Evolutionary conservation across 1,139 yeast species (phyloP).

Genomic region (Blastobotrys arbuscula): DNA sequence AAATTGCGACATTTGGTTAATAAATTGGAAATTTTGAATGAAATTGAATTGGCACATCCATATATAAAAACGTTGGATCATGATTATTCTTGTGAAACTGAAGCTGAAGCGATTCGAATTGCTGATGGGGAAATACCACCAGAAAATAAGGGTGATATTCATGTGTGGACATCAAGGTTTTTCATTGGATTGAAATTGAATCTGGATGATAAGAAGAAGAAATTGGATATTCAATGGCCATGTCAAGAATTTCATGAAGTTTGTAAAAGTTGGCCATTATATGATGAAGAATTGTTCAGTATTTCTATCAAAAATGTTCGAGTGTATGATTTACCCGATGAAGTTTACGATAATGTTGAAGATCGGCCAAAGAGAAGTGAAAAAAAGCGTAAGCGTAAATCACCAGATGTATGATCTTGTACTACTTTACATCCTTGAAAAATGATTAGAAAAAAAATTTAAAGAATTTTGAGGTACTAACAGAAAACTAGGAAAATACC

Average conservation of each 20-base stretch:
- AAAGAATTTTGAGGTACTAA: background rate
- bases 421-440: no score
- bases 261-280: slow-evolving; percentile 69
- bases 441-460: background rate
- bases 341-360: slow-evolving; percentile 79
- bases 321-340: slow-evolving; percentile 72
- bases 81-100: slow-evolving; percentile 48
- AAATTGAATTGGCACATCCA: slow-evolving; percentile 83
- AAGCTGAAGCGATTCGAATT: slow-evolving; percentile 49
- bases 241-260: slow-evolving; percentile 81
- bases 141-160: slow-evolving; percentile 33
- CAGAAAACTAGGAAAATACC: background rate
- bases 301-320: slow-evolving; percentile 71
- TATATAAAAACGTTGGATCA: slow-evolving; percentile 71
- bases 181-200: slow-evolving; percentile 74
- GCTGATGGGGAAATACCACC: slow-evolving; percentile 39
- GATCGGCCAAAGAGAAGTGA: slow-evolving; percentile 50
- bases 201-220: slow-evolving; percentile 42
- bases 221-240: slow-evolving; percentile 83
- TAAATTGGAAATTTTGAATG: slow-evolving; percentile 70
- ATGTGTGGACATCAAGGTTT: slow-evolving; percentile 63
- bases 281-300: slow-evolving; percentile 53
- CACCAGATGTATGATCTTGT: slow-evolving; percentile 6
- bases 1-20: slow-evolving; percentile 73
- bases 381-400: slow-evolving; percentile 46